Conservation (phyloP, 371 early-diverging fungal genomes). For the Syncephalastrum sp. region DNA sequence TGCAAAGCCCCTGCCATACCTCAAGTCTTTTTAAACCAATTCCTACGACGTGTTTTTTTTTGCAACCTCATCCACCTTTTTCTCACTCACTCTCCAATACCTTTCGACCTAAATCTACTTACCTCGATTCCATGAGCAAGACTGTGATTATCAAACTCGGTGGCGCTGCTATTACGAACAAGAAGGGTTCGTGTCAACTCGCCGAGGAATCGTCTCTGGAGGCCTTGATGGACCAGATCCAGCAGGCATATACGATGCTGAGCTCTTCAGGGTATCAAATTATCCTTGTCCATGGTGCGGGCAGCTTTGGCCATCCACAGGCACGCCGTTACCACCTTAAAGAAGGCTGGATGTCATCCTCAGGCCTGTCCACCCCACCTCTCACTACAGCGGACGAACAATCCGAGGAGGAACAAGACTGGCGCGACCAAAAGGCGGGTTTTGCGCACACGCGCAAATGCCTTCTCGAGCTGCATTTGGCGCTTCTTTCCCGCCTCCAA, state of each 20-base stretch:
- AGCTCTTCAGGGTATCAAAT: constrained; percentile 22
- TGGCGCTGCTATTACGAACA: constrained; percentile 50
- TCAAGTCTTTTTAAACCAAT: too few relatives aligned
- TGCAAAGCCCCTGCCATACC: too few relatives aligned
- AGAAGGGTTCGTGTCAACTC: constrained; percentile 30
- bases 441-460: constrained; percentile 30
- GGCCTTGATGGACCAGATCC: constrained; percentile 26
- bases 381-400: background rate
- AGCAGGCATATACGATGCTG: constrained; percentile 19
- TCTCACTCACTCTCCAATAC: too few relatives aligned
- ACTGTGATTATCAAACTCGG: constrained; percentile 48
- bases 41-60: too few relatives aligned
- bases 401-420: constrained; percentile 1
- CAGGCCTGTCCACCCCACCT: constrained; percentile 14
- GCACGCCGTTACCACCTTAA: constrained; percentile 37
- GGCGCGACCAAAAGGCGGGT: constrained; percentile 20
- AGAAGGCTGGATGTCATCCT: constrained; percentile 29
- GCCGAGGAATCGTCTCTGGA: constrained; percentile 14
- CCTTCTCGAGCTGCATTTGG: constrained; percentile 24
- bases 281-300: constrained; percentile 47
- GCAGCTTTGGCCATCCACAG: constrained; percentile 53
- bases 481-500: constrained; percentile 22
- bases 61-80: too few relatives aligned
- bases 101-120: too few relatives aligned
- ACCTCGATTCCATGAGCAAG: constrained; percentile 15